A percentile compares a stretch with the other conserved stretches of the same genome.
Evolutionary conservation across 352 stramenopile genomes (phyloP).

Genomic region (Pythium chondricola): DNA sequence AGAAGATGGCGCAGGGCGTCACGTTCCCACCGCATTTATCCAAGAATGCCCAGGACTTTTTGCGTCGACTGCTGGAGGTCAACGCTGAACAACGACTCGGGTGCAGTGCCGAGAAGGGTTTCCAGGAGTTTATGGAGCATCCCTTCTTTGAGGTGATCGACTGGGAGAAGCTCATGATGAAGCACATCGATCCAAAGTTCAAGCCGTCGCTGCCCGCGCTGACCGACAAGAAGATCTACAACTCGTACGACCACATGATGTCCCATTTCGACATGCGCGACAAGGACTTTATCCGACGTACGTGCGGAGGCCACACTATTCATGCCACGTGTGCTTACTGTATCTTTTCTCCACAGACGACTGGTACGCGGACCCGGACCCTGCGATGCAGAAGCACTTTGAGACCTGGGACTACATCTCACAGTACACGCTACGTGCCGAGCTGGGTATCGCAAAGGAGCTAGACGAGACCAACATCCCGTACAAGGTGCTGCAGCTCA

Average conservation of each 20-base stretch:
- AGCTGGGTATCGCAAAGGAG: conserved; percentile 77
- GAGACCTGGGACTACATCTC: conserved; percentile 87
- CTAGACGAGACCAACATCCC: conserved; percentile 83
- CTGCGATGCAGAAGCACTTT: conserved; percentile 82
- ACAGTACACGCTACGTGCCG: conserved; percentile 68
- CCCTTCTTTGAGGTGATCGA: conserved; percentile 83
- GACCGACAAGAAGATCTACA: conserved; percentile 81
- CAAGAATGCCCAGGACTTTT: conserved; percentile 64
- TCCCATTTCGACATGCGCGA: conserved; percentile 80
- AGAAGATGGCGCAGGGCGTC: conserved; percentile 72
- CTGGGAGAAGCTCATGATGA: conserved; percentile 85
- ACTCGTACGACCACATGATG: conserved; percentile 86
- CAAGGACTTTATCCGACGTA: conserved; percentile 82
- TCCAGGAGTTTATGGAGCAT: conserved; percentile 85
- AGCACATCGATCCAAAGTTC: conserved; percentile 81
- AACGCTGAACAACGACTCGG: conserved; percentile 65
- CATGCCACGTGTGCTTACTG: neutral
- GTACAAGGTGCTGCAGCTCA: conserved; percentile 80
- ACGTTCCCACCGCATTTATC: conserved; percentile 56
- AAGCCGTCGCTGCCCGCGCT: conserved; percentile 57
- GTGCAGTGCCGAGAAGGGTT: conserved; percentile 65
- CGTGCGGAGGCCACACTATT: conserved; percentile 14
- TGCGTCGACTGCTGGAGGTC: conserved; percentile 78
- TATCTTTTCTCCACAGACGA: conserved; percentile 34
- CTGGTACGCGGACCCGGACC: conserved; percentile 68